These are phyloP conservation scores for Fusarium sp. DNA, from an alignment of 2,329 filamentous ascomycete genomes.

Conservation along the genomic window DNA sequence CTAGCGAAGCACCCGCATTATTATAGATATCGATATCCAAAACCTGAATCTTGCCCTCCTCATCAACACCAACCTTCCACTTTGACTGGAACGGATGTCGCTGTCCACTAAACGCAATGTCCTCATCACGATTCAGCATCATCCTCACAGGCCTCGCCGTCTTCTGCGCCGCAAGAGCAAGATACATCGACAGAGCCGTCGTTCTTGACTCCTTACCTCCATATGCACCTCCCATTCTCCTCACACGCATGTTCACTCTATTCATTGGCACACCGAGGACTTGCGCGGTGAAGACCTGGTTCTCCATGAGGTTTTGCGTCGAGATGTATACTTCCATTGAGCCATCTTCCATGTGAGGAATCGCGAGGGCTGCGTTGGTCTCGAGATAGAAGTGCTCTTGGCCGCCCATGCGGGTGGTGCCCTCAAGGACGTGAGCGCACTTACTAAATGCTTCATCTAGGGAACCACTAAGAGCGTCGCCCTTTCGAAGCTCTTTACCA, in stretches of 20 bases:
- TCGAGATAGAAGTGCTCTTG: slow-evolving; percentile 6
- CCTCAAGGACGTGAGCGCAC: neutral
- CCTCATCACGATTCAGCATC: slow-evolving; percentile 4
- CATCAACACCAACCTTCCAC: neutral
- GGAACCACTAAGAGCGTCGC: neutral
- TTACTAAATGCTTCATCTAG: neutral
- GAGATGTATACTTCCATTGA: slow-evolving; percentile 7
- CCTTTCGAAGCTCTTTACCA: neutral
- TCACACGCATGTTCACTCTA: neutral
- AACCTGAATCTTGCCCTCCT: neutral
- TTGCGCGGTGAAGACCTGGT: neutral
- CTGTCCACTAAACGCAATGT: neutral
- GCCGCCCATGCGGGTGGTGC: neutral
- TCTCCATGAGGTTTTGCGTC: neutral
- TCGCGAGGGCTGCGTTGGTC: neutral
- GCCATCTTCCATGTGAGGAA: neutral
- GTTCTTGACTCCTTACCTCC: neutral
- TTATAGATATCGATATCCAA: neutral
- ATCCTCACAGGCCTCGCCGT: neutral
- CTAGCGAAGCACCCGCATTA: neutral
- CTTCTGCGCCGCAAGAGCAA: neutral
- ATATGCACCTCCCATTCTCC: neutral
- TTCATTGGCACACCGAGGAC: slow-evolving; percentile 1
- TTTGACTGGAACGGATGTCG: neutral
- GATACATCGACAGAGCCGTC: neutral